These are phyloP conservation scores for Trypanosoma brucei DNA, from an alignment of 208 protist genomes.

Conservation along the genomic window DNA sequence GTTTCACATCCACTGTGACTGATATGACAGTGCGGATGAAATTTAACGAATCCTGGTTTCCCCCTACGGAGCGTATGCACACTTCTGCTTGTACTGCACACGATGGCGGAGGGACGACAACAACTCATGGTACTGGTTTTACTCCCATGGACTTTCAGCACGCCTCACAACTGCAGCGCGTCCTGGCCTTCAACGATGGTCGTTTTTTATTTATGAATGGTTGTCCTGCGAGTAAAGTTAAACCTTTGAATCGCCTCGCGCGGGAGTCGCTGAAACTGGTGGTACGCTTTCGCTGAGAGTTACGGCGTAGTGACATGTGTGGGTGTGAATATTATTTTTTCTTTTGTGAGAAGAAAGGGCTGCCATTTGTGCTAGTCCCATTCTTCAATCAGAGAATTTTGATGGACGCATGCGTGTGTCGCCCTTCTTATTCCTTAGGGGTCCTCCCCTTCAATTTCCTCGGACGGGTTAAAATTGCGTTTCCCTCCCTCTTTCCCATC, in stretches of 20 bases:
- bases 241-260: slow-evolving; percentile 8
- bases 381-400: too few species aligned
- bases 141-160: slow-evolving; percentile 10
- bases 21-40: slow-evolving; percentile 3
- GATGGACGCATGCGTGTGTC: too few species aligned
- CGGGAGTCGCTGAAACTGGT: slow-evolving; percentile 9
- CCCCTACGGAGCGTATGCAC: background rate
- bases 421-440: too few species aligned
- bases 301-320: too few species aligned
- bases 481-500: too few species aligned
- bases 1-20: background rate
- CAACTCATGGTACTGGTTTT: background rate
- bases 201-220: slow-evolving; percentile 17
- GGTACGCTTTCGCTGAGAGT: slow-evolving; percentile 19
- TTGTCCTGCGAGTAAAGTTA: slow-evolving; percentile 19
- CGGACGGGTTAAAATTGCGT: too few species aligned
- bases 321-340: too few species aligned
- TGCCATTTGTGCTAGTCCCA: too few species aligned
- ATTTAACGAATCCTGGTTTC: background rate
- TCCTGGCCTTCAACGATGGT: slow-evolving; percentile 2
- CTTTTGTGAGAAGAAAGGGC: too few species aligned
- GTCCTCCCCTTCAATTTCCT: too few species aligned
- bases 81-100: background rate
- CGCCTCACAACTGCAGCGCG: slow-evolving; percentile 2
- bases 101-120: background rate